Evolutionary conservation across 2,329 filamentous ascomycete species (phyloP), one percentile per base, ranked within the genome.

Genomic region (Cladosporium sp.): DNA sequence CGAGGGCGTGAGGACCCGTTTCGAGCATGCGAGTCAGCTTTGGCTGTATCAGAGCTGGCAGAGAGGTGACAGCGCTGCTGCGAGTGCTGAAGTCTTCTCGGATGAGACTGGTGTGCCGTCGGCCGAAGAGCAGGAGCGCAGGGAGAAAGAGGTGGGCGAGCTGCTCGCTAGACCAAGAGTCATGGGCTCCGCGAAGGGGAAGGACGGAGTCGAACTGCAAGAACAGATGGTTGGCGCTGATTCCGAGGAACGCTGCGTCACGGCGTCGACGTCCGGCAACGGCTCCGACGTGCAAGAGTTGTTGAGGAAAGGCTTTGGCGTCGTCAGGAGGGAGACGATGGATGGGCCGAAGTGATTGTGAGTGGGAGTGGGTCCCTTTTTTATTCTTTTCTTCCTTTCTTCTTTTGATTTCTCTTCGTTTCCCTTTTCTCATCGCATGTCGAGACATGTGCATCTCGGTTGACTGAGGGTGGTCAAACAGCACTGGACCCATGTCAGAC

Each of bases 1-100:
- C 54, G 68, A 78, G 1, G 75, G 72, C 1, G 77, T 87, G 24
- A 74, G 82, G 53, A 75, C 76, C 54, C 71, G 84, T 9, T 84
- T 86, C 60, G 80, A 85, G 61, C 79, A 84, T 65, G 78, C 80
- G n/a, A 72, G 75, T n/a, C 70, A 70, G 2, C 63, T 66, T 11
- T 79, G 82, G 64, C 63, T 82, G 60, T 76, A 77, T 58, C 70
- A 70, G 60, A 78, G 77, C 13, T 80, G 76, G 80, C 38, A 61
- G 38, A 50, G 22, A 17, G n/a, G n/a, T n/a, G 70, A 74, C 52
- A 41, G 44, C 12, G 58, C 54, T 15, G 55, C 43, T 5, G 57
- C 71, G n/a, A n/a, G n/a, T n/a, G 64, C 68, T 34, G 68, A 70
- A n/a, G n/a, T n/a, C n/a, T n/a, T n/a, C n/a, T n/a, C n/a, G n/a